A percentile compares a stretch with the other conserved stretches of the same genome.
Conservation (phyloP, 352 stramenopile genomes). For the Phytophthora syringae region DNA sequence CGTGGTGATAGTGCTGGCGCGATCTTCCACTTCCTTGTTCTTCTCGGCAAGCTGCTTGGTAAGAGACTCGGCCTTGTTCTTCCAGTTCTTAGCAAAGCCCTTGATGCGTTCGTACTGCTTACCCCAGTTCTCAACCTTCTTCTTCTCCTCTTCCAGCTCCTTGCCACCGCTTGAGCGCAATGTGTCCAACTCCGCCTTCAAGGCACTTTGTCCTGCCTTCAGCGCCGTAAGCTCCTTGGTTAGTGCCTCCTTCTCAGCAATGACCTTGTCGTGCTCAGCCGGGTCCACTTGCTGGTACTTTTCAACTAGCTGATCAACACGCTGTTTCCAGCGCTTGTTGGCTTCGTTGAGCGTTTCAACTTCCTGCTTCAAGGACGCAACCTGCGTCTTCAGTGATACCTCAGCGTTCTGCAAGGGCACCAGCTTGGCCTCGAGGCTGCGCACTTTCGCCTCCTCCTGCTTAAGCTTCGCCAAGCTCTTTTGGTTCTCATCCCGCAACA, state of each 20-base stretch:
- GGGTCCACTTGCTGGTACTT: constrained; percentile 87
- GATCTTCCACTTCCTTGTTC: constrained; percentile 67
- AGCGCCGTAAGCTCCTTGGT: constrained; percentile 54
- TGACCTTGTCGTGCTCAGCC: constrained; percentile 72
- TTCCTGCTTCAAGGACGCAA: constrained; percentile 72
- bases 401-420: constrained; percentile 56
- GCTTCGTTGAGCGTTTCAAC: constrained; percentile 60
- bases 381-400: constrained; percentile 48
- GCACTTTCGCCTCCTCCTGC: constrained; percentile 55
- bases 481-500: constrained; percentile 74
- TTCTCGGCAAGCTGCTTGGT: constrained; percentile 75
- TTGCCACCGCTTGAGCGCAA: constrained; percentile 54
- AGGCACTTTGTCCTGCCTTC: constrained; percentile 42
- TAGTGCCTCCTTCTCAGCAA: constrained; percentile 61
- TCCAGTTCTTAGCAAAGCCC: constrained; percentile 85
- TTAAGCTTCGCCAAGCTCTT: constrained; percentile 61
- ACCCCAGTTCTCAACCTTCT: constrained; percentile 69
- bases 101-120: constrained; percentile 86
- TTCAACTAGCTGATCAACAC: constrained; percentile 82
- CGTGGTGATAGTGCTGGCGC: constrained; percentile 37
- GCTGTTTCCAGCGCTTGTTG: constrained; percentile 81
- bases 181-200: constrained; percentile 59
- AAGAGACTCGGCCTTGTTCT: constrained; percentile 72
- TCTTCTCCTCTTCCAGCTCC: constrained; percentile 65
- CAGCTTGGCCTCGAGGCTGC: constrained; percentile 59